Evolutionary conservation across 2,329 filamentous ascomycete genomes (phyloP).

Genomic region (Ophiostoma piceae): DNA sequence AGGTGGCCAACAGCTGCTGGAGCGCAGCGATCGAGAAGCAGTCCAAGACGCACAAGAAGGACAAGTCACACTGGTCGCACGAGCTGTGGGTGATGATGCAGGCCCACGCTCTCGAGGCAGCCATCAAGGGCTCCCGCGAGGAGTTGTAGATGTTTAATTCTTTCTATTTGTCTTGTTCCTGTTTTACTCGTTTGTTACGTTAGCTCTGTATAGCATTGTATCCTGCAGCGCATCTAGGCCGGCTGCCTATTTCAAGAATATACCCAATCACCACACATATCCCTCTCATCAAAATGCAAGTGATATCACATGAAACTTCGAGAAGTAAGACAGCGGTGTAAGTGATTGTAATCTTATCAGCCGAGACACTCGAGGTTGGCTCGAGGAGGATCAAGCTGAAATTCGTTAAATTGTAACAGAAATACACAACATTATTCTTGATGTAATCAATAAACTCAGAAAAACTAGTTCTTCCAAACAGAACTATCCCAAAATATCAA

Average conservation of each 20-base stretch:
- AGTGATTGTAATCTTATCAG: no score
- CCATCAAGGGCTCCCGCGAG: not conserved
- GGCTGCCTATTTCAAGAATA: not conserved
- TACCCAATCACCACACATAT: not conserved
- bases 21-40: slow-evolving; percentile 44
- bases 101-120: slow-evolving; percentile 6
- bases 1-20: slow-evolving; percentile 47
- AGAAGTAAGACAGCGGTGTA: no score
- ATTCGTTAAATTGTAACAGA: not conserved
- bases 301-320: no score
- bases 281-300: not conserved
- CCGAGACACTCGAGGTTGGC: no score
- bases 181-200: not conserved
- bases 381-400: not conserved
- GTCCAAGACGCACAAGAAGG: slow-evolving; percentile 34
- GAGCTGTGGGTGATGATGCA: slow-evolving; percentile 25
- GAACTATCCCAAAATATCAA: no score
- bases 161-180: not conserved
- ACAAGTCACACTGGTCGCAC: slow-evolving; percentile 33
- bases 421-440: no score
- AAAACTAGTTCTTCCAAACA: no score
- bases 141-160: not conserved
- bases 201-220: not conserved
- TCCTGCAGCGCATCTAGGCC: not conserved
- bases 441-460: no score